Evolutionary conservation across 805 yeast species (phyloP).

Genomic region (Pichia paraexigua): DNA sequence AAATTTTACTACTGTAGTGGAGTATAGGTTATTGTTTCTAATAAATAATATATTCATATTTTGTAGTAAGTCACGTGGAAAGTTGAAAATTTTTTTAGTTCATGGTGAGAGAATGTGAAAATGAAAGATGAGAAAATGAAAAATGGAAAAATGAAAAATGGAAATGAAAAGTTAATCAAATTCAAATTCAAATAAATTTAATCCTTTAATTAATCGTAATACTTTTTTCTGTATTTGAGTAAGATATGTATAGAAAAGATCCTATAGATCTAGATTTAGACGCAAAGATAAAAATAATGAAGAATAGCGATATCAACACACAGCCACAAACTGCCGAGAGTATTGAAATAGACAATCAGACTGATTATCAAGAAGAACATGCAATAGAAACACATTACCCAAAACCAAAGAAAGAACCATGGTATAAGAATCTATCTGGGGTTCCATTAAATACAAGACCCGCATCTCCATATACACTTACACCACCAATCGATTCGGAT

Average conservation of each 20-base stretch:
- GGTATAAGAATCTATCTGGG: constrained; percentile 26
- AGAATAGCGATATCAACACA: neutral
- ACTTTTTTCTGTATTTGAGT: neutral
- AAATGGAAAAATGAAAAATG: neutral
- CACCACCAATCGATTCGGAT: constrained; percentile 82
- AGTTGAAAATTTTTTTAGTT: no score
- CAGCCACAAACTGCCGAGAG: constrained; percentile 14
- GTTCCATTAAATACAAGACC: constrained; percentile 70
- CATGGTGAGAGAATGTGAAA: neutral
- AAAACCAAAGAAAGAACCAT: constrained; percentile 28
- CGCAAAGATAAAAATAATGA: constrained; percentile 9
- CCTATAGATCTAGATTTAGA: constrained; percentile 19
- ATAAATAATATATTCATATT: no score
- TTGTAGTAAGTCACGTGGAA: neutral
- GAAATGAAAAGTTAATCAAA: neutral
- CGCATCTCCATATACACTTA: constrained; percentile 73
- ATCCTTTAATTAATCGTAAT: neutral
- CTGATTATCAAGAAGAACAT: constrained; percentile 1
- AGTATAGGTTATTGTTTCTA: no score
- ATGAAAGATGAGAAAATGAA: neutral
- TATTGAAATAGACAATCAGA: neutral
- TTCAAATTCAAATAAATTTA: neutral
- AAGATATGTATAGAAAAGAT: constrained; percentile 17
- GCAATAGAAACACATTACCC: constrained; percentile 19
- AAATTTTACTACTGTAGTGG: neutral